Base-by-base conservation (phyloP, 1,139 yeast genomes). In the Meyerozyma athensensis region DNA sequence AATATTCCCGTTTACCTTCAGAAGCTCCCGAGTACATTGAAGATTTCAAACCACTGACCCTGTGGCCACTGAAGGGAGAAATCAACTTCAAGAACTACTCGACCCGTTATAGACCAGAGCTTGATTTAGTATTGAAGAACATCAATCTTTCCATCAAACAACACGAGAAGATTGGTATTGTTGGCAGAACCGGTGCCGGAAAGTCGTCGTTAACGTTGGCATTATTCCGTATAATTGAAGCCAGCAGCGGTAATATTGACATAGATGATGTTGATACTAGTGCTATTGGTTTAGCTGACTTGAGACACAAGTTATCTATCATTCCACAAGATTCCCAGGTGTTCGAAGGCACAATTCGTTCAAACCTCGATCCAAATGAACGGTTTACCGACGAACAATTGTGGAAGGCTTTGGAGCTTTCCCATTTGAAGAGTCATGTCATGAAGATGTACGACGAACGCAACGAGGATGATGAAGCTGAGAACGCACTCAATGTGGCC, bases 241-340 rank as follows among this genome's bases (percentile, higher is more conserved):
- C 94, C 4, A 68, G 73, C 18, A 50, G 46, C 4, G 98, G 98
- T 30, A 59, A 72, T 41, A 87, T 92, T 44, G 63, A 65, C 16
- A 85, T 92, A 48, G 97, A 92, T 61, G 74, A 69, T 19, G 53
- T 89, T 14, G 67, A 84, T 46, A 87, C 92, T 7, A 68, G 79
- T 36, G 50, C 67, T 12, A 80, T 92, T 50, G 97, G 97, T 2
- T 69, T 92, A 43, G 73, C 69, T 41, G 97, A 92, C 56, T 72
- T 92, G 54, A 80, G 98, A 62, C 87, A 85, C 40, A 78, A 78
- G 44, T 67, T 92, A 39, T 86, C 96, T 0, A 92, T 92, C 48
- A 92, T 92, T 50, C 98, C 98, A 1, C 98, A 92, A 61, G 98
- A 92, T 54, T 86, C 97, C 0, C 97, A 92, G 61, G 95, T 90